phyloP scores from a whole-genome alignment of 2,329 filamentous ascomycete genomes.

The Trichocomaceae sp. region DNA sequence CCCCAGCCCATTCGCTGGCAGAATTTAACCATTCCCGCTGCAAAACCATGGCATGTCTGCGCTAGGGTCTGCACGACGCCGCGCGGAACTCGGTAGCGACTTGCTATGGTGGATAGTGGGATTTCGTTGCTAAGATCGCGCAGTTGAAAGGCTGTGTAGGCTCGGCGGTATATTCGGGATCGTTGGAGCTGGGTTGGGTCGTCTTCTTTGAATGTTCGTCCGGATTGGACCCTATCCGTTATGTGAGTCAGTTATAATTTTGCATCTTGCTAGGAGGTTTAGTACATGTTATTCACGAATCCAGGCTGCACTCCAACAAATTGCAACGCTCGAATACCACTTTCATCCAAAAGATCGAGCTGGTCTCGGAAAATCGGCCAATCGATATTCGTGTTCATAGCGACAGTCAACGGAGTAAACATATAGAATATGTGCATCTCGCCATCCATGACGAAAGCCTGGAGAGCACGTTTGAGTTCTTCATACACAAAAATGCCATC shows the following conservation, averaged over 20 bases:
- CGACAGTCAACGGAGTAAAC: conserved; percentile 63
- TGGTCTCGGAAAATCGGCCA: conserved; percentile 68
- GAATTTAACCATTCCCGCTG: conserved; percentile 72
- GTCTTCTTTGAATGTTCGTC: conserved; percentile 53
- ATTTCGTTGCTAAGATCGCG: conserved; percentile 71
- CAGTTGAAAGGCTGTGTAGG: conserved; percentile 70
- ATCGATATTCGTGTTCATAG: conserved; percentile 49
- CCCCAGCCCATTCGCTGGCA: conserved; percentile 72
- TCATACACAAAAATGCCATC: conserved; percentile 67
- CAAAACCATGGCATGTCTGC: conserved; percentile 71
- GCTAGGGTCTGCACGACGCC: conserved; percentile 66
- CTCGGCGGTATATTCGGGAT: conserved; percentile 61
- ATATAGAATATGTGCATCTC: conserved; percentile 75
- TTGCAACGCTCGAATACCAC: conserved; percentile 60
- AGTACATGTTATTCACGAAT: conserved; percentile 59
- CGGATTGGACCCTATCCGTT: conserved; percentile 57
- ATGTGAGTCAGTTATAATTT: not conserved
- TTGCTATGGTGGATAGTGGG: conserved; percentile 62
- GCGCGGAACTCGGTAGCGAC: conserved; percentile 63
- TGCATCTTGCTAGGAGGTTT: too few species aligned
- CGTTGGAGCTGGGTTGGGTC: conserved; percentile 55
- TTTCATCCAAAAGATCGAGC: conserved; percentile 64
- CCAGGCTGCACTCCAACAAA: conserved; percentile 64
- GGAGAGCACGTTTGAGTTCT: conserved; percentile 60
- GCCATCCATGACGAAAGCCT: conserved; percentile 71